A percentile compares a stretch with the other conserved stretches of the same genome.
phyloP scores from a whole-genome alignment of 371 early-diverging fungal genomes.

The Apophysomyces sp. region DNA sequence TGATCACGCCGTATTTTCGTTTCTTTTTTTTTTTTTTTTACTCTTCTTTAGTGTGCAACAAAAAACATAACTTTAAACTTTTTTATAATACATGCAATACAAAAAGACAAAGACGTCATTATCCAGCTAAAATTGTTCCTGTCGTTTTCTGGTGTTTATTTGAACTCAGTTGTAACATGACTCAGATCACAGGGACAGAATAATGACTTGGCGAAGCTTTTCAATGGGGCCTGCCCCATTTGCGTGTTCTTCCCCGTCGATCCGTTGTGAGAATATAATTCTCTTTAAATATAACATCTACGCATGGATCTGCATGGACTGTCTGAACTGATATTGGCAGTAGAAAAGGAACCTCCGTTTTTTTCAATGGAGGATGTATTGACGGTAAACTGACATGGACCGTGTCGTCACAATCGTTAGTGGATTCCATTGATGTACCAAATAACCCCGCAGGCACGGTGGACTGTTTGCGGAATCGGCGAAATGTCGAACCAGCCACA shows the following conservation, averaged over 20 bases:
- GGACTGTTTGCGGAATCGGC: conserved; percentile 18
- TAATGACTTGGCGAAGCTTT: not conserved
- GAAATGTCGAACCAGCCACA: conserved; percentile 7
- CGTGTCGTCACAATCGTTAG: not conserved
- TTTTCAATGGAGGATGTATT: conserved; percentile 62
- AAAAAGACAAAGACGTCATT: conserved; percentile 1
- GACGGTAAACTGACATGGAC: not conserved
- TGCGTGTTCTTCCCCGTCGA: conserved; percentile 74
- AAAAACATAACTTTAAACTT: not conserved
- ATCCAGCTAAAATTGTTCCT: not conserved
- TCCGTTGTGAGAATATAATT: conserved; percentile 84
- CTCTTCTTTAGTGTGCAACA: not conserved
- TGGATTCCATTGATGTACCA: not conserved
- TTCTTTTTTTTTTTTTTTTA: not conserved
- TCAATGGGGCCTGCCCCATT: conserved; percentile 64
- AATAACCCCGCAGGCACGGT: conserved; percentile 15
- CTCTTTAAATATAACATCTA: conserved; percentile 68
- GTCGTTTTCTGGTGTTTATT: not conserved
- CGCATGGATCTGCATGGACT: conserved; percentile 75
- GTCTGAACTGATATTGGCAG: conserved; percentile 73
- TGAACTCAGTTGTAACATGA: not conserved
- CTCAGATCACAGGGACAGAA: not conserved
- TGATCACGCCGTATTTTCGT: conserved; percentile 2
- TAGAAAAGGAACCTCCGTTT: conserved; percentile 73
- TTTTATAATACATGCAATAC: conserved; percentile 1